Conservation (phyloP, 441 rosid genomes). For the Bocquillonia castaneifolia region DNA sequence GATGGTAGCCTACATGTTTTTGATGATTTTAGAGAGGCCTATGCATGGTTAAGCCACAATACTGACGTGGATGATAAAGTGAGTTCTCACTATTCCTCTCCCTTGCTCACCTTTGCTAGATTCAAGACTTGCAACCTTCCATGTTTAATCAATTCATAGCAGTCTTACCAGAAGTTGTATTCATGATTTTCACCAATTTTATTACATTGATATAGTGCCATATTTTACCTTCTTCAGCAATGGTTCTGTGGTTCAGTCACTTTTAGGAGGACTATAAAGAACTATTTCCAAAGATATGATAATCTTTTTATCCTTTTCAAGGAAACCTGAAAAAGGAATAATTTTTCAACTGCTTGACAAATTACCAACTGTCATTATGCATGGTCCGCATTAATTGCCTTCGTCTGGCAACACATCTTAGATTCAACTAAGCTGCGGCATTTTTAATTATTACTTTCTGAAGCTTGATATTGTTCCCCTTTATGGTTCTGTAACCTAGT, state of each 20-base stretch:
- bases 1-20: conserved; percentile 93
- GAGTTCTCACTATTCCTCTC: conserved; percentile 25
- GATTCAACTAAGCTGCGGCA: background rate
- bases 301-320: background rate
- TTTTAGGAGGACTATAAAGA: background rate
- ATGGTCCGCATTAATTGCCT: too few species aligned
- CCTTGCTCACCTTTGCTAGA: too few species aligned
- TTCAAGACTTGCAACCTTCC: background rate
- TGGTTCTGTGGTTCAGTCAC: background rate
- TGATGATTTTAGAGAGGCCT: conserved; percentile 99
- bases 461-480: background rate
- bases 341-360: background rate
- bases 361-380: background rate
- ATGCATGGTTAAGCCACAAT: conserved; percentile 92
- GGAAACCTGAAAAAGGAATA: background rate
- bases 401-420: too few species aligned
- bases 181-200: background rate
- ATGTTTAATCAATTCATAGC: background rate
- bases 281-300: background rate
- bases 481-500: background rate
- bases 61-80: conserved; percentile 98
- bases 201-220: background rate
- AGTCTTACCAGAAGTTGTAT: background rate
- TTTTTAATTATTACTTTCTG: background rate
- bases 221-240: background rate